A percentile compares a stretch with the other conserved stretches of the same genome.
Evolutionary conservation across 257 asterid genomes (phyloP).

Genomic region (Penstemon eatonii): DNA sequence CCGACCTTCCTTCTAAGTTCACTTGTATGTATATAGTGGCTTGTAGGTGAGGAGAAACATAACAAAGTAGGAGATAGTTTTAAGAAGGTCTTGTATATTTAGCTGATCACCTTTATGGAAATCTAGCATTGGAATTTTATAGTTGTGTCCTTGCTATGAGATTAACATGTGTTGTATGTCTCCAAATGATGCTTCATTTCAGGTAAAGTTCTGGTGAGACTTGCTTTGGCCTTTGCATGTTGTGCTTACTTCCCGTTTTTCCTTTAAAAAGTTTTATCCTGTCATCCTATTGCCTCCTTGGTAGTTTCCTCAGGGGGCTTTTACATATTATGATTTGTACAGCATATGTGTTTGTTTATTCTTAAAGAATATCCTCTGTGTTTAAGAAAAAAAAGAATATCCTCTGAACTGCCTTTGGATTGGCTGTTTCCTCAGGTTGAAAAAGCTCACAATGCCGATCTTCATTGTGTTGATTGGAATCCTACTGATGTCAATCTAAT

Average conservation of each 20-base stretch:
- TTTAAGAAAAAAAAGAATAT: too few relatives aligned
- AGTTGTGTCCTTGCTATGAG: neutral
- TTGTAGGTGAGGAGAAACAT: neutral
- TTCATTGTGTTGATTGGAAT: constrained; percentile 99
- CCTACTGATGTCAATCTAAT: constrained; percentile 81
- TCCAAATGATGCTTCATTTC: neutral
- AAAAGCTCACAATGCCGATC: constrained; percentile 89
- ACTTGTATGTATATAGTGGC: neutral
- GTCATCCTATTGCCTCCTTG: neutral
- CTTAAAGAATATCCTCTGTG: neutral
- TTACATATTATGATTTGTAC: neutral
- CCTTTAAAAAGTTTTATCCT: neutral
- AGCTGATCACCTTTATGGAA: neutral
- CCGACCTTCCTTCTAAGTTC: neutral
- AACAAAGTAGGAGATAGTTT: neutral
- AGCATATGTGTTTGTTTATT: neutral
- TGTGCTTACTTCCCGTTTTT: neutral
- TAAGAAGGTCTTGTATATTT: constrained; percentile 1
- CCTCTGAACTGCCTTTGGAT: constrained; percentile 28
- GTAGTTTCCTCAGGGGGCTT: neutral
- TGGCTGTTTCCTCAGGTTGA: constrained; percentile 59
- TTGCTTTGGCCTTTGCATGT: constrained; percentile 7
- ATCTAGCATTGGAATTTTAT: neutral
- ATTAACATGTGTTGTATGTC: neutral
- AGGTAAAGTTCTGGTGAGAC: neutral